Conservation (phyloP, 805 yeast genomes). For the Metschnikowia sp. region DNA sequence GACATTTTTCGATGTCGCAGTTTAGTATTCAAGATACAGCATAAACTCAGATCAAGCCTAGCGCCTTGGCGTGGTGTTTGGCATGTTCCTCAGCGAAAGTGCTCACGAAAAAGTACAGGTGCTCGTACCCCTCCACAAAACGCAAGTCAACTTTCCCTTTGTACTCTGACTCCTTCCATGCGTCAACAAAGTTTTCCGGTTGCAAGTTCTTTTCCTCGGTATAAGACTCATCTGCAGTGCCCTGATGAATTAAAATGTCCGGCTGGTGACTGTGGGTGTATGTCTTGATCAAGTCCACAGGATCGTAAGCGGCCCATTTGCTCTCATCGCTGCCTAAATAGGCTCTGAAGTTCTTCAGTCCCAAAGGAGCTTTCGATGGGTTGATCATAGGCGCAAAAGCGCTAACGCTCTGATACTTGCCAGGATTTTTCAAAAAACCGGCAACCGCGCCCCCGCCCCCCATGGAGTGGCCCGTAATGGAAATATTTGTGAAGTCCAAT, state of each 20-base stretch:
- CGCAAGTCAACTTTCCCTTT: neutral
- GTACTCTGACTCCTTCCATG: neutral
- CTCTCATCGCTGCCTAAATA: neutral
- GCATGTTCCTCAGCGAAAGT: neutral
- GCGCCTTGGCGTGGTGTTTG: neutral
- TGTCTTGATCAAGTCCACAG: neutral
- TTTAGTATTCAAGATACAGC: no score
- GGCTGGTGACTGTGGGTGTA: neutral
- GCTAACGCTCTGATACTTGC: neutral
- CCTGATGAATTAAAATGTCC: neutral
- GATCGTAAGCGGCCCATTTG: neutral
- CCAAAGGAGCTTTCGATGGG: neutral
- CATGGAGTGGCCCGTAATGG: neutral
- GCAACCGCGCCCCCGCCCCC: neutral
- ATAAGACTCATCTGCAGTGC: neutral
- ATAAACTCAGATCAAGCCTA: neutral
- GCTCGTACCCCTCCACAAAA: neutral
- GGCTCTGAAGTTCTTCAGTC: neutral
- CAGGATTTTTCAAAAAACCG: neutral
- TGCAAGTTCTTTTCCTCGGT: neutral
- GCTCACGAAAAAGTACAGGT: neutral
- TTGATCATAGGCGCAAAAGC: neutral
- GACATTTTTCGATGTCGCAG: no score
- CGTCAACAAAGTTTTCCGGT: neutral
- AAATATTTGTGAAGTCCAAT: neutral